Evolutionary conservation across 2,329 filamentous ascomycete species (phyloP), one percentile per base, ranked within the genome.

Genomic region (Aspergillus sp.): DNA sequence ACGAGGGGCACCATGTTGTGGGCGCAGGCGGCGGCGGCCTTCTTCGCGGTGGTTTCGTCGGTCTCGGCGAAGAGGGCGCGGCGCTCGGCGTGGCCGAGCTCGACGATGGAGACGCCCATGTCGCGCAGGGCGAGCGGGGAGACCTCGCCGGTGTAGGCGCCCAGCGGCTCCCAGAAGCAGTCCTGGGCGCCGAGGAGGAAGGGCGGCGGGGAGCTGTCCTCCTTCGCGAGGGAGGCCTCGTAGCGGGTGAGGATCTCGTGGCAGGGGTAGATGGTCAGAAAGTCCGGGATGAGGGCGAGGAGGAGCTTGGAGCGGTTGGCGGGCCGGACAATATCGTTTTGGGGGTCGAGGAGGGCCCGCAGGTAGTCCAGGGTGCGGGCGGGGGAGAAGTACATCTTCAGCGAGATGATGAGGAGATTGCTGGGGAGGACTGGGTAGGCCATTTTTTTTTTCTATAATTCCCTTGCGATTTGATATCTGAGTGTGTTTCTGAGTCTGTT

Each of bases 81-180:
- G 4, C 90, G 81, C 72, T 95, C 90, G 1, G 90, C 90, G 67
- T 95, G 90, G 1, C 89, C 89, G 5, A 95, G 76, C 65, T 92
- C 89, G 9, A 94, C 86, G 45, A 95, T 81, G 16, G 76, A 78
- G 46, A 84, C 88, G 38, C 89, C 89, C 0, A 88, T 78, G 52
- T 87, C 82, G 46, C 77, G 74, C 20, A 95, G 77, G 2, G 85
- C 82, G 4, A 80, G 68, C 0, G 90, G 86, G 5, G 87, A 90
- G 30, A 92, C 82, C 63, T 90, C 87, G 50, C 90, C 90, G 0
- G 90, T 95, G 67, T 83, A 91, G 1, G 90, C 82, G 52, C 90
- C 90, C 42, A 73, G 70, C 61, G 88, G 81, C 58, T 89, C 84
- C 76, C 80, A 83, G 72, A 85, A 86, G 58, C 82, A 83, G 71